These are phyloP conservation scores for Anthoceros angustus DNA, from an alignment of 225 moss, liverwort and hornwort genomes.

Conservation along the genomic window DNA sequence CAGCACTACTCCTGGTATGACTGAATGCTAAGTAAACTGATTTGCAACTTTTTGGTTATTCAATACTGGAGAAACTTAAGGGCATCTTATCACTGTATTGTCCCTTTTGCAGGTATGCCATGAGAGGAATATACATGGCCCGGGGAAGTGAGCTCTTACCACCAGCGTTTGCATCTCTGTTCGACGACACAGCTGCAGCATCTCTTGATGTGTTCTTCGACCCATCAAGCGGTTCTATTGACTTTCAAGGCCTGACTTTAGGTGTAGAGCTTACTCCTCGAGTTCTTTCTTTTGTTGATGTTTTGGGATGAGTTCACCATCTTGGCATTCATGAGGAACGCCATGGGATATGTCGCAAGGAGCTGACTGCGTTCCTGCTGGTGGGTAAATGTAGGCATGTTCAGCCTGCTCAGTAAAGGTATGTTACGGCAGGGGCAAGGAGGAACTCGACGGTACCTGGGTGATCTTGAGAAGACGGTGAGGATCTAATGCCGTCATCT, in stretches of 20 bases:
- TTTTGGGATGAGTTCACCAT: background rate
- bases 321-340: background rate
- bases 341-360: background rate
- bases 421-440: slow-evolving; percentile 77
- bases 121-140: slow-evolving; percentile 93
- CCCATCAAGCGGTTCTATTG: slow-evolving; percentile 73
- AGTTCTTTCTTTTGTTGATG: background rate
- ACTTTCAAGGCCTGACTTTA: slow-evolving; percentile 86
- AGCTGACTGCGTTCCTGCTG: background rate
- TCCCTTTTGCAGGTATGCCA: slow-evolving; percentile 53
- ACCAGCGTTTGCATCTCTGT: slow-evolving; percentile 89
- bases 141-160: slow-evolving; percentile 92
- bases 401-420: slow-evolving; percentile 81
- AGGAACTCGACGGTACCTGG: slow-evolving; percentile 77
- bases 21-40: background rate
- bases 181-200: slow-evolving; percentile 93
- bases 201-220: slow-evolving; percentile 97
- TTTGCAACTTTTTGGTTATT: background rate
- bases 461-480: slow-evolving; percentile 85
- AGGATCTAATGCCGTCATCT: background rate
- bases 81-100: background rate
- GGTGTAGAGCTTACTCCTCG: slow-evolving; percentile 10
- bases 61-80: background rate
- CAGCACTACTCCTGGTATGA: slow-evolving; percentile 94
- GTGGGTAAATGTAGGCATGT: slow-evolving; percentile 50